phyloP scores from a whole-genome alignment of 78 protist species.

The Planoprotostelium fungivorum region DNA sequence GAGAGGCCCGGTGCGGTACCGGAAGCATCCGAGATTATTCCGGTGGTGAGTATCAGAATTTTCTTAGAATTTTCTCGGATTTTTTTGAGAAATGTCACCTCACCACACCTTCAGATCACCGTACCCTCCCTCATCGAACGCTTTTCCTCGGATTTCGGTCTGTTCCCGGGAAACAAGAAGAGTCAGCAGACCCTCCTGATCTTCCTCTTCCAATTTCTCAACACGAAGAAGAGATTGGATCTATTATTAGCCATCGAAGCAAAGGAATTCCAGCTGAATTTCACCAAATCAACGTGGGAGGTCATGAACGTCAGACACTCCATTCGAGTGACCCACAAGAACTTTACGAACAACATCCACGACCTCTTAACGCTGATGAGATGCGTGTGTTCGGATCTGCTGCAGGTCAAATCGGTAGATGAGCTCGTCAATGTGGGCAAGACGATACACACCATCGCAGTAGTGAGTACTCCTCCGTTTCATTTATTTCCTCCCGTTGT shows the following conservation, averaged over 20 bases:
- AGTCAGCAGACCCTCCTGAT: background rate
- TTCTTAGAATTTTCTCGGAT: background rate
- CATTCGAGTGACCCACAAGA: background rate
- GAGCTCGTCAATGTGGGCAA: background rate
- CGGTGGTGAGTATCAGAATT: background rate
- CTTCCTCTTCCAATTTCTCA: background rate
- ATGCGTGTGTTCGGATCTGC: background rate
- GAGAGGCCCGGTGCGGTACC: background rate
- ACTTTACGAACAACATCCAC: background rate
- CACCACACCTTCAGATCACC: too few species aligned
- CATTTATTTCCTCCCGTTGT: too few species aligned
- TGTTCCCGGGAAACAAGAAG: background rate
- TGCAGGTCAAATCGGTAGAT: background rate
- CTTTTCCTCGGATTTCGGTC: background rate
- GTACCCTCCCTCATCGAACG: too few species aligned
- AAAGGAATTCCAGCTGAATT: background rate
- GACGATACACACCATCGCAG: background rate
- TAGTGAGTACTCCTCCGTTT: too few species aligned
- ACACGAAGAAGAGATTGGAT: background rate
- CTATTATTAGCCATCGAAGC: background rate
- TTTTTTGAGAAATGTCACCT: background rate
- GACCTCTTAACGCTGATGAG: background rate
- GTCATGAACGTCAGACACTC: background rate
- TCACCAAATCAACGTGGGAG: background rate
- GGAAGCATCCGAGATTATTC: background rate